Base-by-base conservation (phyloP, 2,329 filamentous ascomycete genomes). In the Talaromyces funiculosus region DNA sequence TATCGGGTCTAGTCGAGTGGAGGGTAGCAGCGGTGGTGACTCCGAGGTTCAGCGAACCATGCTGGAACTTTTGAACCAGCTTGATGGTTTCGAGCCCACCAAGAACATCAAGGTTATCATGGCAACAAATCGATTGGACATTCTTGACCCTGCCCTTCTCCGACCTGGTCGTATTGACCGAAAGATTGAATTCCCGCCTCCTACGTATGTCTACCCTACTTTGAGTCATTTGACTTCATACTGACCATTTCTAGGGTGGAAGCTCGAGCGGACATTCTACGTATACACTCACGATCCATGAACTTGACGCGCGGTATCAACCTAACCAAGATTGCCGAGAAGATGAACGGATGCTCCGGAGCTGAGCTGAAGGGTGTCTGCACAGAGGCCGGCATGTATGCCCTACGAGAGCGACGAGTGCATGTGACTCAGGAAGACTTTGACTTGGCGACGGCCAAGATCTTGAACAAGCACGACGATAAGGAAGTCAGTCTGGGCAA, bases 101-200 rank as follows among this genome's bases (percentile, higher is more conserved):
- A 99, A 99, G 82, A 97, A 97, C 79, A 99, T 99, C 86, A 99
- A 99, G 79, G 91, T 99, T 75, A 96, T 99, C 80, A 99, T 99
- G 93, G 94, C 94, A 59, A 99, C 94, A 53, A 99, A 99, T 78
- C 90, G 94, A 74, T 85, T 99, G 65, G 94, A 99, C 71, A 97
- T 99, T 65, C 85, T 99, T 51, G 94, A 99, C 75, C 94, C 94
- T 2, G 94, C 94, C 1, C 84, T 99, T 47, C 83, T 99, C 67
- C 88, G 94, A 69, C 94, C 94, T n/a, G 94, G 94, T 57, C 90
- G 94, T 71, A 97, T 99, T 76, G 94, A 99, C 82, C 85, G 94
- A 71, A 97, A 97, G 83, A 97, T 97, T 73, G 94, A 99, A 78
- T 99, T 99, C 79, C 94, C 94, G 10, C 94, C 94, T 60, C 94